Percentiles rank a stretch among this genome's conserved stretches.
These are phyloP conservation scores for Nelumbo lutea DNA, from an alignment of 164 flowering plant genomes.

Conservation along the genomic window DNA sequence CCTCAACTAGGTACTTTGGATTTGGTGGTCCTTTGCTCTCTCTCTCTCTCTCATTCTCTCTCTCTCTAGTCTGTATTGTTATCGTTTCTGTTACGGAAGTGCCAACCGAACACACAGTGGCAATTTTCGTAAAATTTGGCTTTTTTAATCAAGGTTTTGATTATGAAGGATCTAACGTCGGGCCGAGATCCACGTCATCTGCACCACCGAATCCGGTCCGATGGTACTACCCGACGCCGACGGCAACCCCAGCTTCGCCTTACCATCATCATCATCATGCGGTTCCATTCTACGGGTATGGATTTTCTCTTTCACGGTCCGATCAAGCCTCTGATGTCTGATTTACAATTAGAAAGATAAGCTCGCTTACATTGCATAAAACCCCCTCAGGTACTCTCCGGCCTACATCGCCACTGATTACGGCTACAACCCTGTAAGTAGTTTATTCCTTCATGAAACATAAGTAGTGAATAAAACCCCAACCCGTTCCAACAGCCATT, in stretches of 20 bases:
- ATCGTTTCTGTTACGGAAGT: not conserved
- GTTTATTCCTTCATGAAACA: too few species aligned
- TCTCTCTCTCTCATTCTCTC: not conserved
- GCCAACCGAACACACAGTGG: not conserved
- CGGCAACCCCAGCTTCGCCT: conserved; percentile 40
- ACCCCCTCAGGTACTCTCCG: conserved; percentile 49
- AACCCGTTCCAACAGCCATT: too few species aligned
- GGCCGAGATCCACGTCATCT: conserved; percentile 40
- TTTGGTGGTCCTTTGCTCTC: not conserved
- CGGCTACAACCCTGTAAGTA: conserved; percentile 60
- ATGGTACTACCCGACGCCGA: conserved; percentile 87
- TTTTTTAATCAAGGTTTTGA: not conserved
- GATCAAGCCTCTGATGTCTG: too few species aligned
- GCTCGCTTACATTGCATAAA: too few species aligned
- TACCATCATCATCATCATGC: conserved; percentile 54
- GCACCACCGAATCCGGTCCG: conserved; percentile 46
- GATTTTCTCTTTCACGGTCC: too few species aligned
- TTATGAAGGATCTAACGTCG: conserved; percentile 39
- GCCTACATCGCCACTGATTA: conserved; percentile 54
- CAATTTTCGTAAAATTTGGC: not conserved
- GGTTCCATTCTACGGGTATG: conserved; percentile 70
- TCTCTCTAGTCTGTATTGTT: too few species aligned
- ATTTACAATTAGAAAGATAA: too few species aligned
- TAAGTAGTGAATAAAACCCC: too few species aligned
- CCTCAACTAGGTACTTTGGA: conserved; percentile 37